Conservation (phyloP, 2,329 filamentous ascomycete genomes). For the Ilyonectria robusta region DNA sequence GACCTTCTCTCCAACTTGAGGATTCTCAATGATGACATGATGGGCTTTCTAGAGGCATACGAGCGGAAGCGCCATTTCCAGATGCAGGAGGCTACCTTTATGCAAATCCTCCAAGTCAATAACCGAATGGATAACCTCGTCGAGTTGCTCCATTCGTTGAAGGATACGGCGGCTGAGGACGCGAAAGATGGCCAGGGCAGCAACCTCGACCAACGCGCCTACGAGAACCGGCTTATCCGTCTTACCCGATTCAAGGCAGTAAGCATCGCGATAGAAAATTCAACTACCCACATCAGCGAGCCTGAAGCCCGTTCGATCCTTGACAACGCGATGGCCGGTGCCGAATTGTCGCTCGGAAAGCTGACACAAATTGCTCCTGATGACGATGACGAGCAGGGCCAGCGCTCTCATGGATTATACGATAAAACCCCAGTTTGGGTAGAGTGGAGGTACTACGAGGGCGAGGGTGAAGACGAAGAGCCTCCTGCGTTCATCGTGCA, state of each 20-base stretch:
- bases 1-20: neutral
- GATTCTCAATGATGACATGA: slow-evolving; percentile 5
- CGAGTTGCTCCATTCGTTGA: neutral
- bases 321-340: neutral
- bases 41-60: slow-evolving; percentile 10
- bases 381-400: neutral
- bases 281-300: neutral
- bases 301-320: neutral
- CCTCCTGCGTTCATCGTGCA: slow-evolving; percentile 6
- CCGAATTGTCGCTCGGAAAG: neutral
- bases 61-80: slow-evolving; percentile 8
- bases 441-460: slow-evolving; percentile 20
- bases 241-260: slow-evolving; percentile 12
- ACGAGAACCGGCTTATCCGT: slow-evolving; percentile 13
- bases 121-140: slow-evolving; percentile 1
- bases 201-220: neutral
- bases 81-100: slow-evolving; percentile 17
- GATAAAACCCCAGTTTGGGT: neutral
- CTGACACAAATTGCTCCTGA: neutral
- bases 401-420: neutral
- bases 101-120: slow-evolving; percentile 14
- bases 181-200: neutral
- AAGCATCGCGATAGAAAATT: slow-evolving; percentile 9
- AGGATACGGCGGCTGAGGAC: neutral
- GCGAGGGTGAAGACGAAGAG: neutral